A percentile compares a stretch with the other conserved stretches of the same genome.
Conservation (phyloP, 2,329 filamentous ascomycete species). For the Botryotinia narcissicola region DNA sequence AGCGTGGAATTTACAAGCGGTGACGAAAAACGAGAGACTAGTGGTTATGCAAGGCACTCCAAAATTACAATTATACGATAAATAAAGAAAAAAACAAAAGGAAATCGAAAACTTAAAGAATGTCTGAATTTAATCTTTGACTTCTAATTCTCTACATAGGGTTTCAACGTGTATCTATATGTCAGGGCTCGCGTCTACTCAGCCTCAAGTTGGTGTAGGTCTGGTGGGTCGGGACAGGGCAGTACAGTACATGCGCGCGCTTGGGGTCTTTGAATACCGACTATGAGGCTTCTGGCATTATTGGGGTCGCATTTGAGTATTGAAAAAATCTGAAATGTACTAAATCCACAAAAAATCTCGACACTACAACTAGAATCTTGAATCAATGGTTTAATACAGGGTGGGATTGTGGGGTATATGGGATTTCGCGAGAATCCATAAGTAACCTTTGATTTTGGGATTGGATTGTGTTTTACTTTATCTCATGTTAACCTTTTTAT, state of each 20-base stretch:
- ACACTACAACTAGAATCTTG: background rate
- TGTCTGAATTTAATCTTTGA: background rate
- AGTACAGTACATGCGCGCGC: background rate
- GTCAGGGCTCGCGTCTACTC: background rate
- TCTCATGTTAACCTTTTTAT: background rate
- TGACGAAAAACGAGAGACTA: too few relatives aligned
- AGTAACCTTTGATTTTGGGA: too few relatives aligned
- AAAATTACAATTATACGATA: background rate
- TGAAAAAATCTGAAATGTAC: background rate
- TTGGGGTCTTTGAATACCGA: background rate
- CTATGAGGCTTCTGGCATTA: background rate
- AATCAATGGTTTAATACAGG: background rate
- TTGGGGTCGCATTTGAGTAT: background rate
- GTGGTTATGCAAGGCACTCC: too few relatives aligned
- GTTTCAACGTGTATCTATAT: background rate
- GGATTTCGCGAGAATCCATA: background rate
- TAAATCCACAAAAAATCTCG: background rate
- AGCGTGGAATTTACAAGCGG: too few relatives aligned
- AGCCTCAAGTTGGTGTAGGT: constrained; percentile 1
- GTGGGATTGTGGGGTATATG: background rate
- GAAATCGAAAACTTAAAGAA: background rate
- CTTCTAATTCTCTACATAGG: background rate
- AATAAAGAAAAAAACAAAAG: background rate
- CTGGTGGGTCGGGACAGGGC: background rate
- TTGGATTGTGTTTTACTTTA: too few relatives aligned